phyloP scores from a whole-genome alignment of 257 asterid genomes.

The Lycium barbarum region DNA sequence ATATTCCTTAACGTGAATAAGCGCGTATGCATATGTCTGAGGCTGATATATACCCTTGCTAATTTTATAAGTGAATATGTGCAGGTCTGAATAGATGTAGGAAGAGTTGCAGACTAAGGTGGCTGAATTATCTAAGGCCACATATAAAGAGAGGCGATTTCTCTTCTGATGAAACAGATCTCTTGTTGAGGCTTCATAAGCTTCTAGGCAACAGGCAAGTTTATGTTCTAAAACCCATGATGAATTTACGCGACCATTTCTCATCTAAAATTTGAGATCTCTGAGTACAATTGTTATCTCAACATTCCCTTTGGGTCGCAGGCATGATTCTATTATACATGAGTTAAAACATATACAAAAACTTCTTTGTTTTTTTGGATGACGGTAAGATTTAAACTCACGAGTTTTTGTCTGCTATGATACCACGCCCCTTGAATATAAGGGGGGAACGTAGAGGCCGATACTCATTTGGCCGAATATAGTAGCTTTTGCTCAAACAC shows the following conservation, averaged over 20 bases:
- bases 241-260: background rate
- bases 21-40: too few relatives aligned
- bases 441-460: too few relatives aligned
- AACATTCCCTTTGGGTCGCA: background rate
- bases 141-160: constrained; percentile 51
- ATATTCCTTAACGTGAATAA: too few relatives aligned
- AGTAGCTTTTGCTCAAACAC: too few relatives aligned
- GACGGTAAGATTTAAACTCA: too few relatives aligned
- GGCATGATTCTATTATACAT: background rate
- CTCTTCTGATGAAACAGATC: constrained; percentile 51
- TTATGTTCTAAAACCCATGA: background rate
- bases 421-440: too few relatives aligned
- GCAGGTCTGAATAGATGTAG: constrained; percentile 60
- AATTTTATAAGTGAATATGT: background rate
- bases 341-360: background rate
- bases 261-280: background rate
- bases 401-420: too few relatives aligned
- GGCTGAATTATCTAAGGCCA: constrained; percentile 57
- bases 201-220: constrained; percentile 59
- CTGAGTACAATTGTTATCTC: background rate
- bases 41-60: too few relatives aligned
- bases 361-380: too few relatives aligned
- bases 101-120: constrained; percentile 60
- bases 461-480: too few relatives aligned
- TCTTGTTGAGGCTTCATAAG: constrained; percentile 57